phyloP scores from a whole-genome alignment of 139 green algal species.

The Helicosporidium sp. region DNA sequence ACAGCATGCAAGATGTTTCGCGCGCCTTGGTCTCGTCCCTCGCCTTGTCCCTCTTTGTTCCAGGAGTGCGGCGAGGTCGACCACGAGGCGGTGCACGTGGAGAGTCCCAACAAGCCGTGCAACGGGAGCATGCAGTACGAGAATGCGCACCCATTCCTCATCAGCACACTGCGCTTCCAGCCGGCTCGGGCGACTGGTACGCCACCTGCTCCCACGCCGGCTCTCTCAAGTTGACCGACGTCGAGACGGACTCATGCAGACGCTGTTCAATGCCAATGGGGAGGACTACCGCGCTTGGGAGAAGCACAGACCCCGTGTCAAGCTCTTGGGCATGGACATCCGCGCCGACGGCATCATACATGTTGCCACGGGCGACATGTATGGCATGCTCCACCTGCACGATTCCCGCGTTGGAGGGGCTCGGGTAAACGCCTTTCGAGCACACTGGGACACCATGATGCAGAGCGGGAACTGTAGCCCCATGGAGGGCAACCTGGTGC shows the following conservation, averaged over 20 bases:
- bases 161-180: not conserved
- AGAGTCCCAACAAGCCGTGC: conserved; percentile 76
- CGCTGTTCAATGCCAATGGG: no score
- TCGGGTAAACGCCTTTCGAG: no score
- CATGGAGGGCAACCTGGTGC: conserved; percentile 35
- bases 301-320: no score
- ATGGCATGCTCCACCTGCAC: not conserved
- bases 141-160: conserved; percentile 22
- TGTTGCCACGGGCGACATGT: no score
- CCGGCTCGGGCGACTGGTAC: no score
- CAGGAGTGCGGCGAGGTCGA: no score
- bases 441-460: no score
- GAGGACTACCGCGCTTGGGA: no score
- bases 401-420: not conserved
- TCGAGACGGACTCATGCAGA: not conserved
- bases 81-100: conserved; percentile 48
- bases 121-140: conserved; percentile 42
- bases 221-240: not conserved
- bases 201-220: not conserved
- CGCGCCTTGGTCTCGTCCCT: no score
- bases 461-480: conserved; percentile 44
- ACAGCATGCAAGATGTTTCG: no score
- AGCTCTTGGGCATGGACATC: not conserved
- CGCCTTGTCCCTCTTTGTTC: no score
- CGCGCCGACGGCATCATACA: no score